phyloP scores from a whole-genome alignment of 1,284 basidiomycete species.

The Blastosporella zonata region DNA sequence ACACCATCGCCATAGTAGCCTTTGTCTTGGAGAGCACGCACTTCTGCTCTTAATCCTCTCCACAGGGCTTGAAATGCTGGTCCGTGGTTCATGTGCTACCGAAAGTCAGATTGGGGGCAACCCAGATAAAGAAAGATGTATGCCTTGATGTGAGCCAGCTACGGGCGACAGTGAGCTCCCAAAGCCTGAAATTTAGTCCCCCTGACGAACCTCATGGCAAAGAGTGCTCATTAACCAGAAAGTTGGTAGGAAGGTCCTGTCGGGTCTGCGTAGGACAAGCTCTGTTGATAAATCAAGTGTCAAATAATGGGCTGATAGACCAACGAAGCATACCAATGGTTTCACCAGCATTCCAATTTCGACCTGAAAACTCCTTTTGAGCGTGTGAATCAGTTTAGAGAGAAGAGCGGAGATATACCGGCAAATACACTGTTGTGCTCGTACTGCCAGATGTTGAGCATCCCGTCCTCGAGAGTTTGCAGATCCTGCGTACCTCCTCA shows the following conservation, averaged over 20 bases:
- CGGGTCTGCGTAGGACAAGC: conserved; percentile 61
- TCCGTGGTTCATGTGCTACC: conserved; percentile 77
- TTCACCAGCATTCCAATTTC: conserved; percentile 81
- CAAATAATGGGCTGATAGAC: not conserved
- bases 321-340: conserved; percentile 52
- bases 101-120: conserved; percentile 3
- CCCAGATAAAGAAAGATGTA: not conserved
- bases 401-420: too few relatives aligned
- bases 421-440: conserved; percentile 73
- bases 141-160: conserved; percentile 80
- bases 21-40: conserved; percentile 60
- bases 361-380: too few relatives aligned
- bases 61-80: conserved; percentile 71
- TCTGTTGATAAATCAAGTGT: conserved; percentile 40
- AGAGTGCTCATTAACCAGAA: conserved; percentile 73
- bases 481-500: conserved; percentile 56
- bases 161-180: conserved; percentile 2
- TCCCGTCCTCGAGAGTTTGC: conserved; percentile 1
- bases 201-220: conserved; percentile 68
- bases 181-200: not conserved
- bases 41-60: conserved; percentile 60
- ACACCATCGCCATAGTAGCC: conserved; percentile 80
- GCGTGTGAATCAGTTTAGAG: too few relatives aligned
- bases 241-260: conserved; percentile 57
- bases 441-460: conserved; percentile 43